These are phyloP conservation scores for Platanthera zijinensis DNA, from an alignment of 106 monocot genomes.

Conservation along the genomic window DNA sequence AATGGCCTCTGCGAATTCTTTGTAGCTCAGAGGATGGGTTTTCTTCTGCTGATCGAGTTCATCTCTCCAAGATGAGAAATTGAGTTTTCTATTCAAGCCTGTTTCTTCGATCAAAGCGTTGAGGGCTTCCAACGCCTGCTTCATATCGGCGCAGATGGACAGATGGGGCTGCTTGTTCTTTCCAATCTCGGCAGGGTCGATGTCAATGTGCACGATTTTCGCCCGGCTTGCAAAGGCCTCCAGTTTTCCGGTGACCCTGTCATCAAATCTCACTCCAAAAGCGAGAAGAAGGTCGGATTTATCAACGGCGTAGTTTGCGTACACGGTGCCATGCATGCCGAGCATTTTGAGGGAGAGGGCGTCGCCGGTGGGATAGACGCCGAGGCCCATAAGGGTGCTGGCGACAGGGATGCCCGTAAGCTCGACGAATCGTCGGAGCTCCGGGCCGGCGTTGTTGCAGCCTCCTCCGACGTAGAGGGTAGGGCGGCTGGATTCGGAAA, in stretches of 20 bases:
- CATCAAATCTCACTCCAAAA: constrained; percentile 94
- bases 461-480: constrained; percentile 87
- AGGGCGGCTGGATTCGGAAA: constrained; percentile 51
- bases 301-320: constrained; percentile 83
- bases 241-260: constrained; percentile 82
- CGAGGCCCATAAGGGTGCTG: constrained; percentile 89
- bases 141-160: constrained; percentile 76
- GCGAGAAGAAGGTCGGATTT: constrained; percentile 73
- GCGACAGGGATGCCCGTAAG: constrained; percentile 77
- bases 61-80: constrained; percentile 60
- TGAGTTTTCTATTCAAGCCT: constrained; percentile 18
- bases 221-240: constrained; percentile 86
- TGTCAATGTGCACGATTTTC: constrained; percentile 92
- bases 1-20: constrained; percentile 59
- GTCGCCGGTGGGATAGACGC: constrained; percentile 40
- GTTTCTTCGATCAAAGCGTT: constrained; percentile 38
- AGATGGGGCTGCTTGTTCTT: constrained; percentile 93
- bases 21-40: constrained; percentile 49
- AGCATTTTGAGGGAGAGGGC: constrained; percentile 77
- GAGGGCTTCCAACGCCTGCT: constrained; percentile 49
- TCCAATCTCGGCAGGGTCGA: constrained; percentile 90
- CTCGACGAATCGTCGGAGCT: constrained; percentile 56
- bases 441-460: constrained; percentile 47
- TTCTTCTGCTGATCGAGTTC: constrained; percentile 69
- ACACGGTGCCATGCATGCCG: constrained; percentile 91